Base-by-base conservation (phyloP, 179 eudicot genomes). In the Pouteria campechiana region DNA sequence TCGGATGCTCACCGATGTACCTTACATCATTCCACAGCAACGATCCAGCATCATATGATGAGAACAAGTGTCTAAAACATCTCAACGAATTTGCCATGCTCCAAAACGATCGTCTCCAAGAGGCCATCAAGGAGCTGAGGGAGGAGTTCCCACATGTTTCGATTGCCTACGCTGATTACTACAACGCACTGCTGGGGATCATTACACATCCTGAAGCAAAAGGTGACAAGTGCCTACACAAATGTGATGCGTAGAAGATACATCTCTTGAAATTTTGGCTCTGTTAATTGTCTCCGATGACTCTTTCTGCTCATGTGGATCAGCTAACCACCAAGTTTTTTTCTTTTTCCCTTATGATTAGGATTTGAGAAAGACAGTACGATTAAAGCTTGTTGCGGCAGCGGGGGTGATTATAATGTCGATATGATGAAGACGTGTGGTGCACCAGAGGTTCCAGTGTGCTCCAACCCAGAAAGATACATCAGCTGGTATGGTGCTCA, bases 81-180 rank as follows among this genome's bases (percentile, higher is more conserved):
- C 27, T 60, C 2, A 69, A 60, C 40, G 25, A 39, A n/a, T 57
- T 64, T 33, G 41, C 70, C 7, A 25, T 46, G 11, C 35, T 22
- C 38, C 70, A 69, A 48, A 64, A 64, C 11, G 25, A 34, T 23
- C 57, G 50, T 23, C 44, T 69, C 7, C 47, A 25, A 25, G 25
- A 21, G 47, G 58, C 52, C 0, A 45, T 58, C n/a, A 23, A 28
- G 12, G 31, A 25, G 35, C 29, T 64, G 15, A 50, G 32, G 19
- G 47, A 28, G 37, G 57, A 55, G 6, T 30, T 64, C 5, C 31
- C 14, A 7, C 42, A 51, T 25, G 36, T 54, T 5, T 64, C 63
- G 46, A 42, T 69, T 1, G 5, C 60, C 9, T 69, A 60, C 39
- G 64, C 23, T 15, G 64, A 64, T 49, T 60, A 59, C 7, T 44